Evolutionary conservation across 768 basidiomycete genomes (phyloP).

Genomic region (Gautieria morchelliformis): DNA sequence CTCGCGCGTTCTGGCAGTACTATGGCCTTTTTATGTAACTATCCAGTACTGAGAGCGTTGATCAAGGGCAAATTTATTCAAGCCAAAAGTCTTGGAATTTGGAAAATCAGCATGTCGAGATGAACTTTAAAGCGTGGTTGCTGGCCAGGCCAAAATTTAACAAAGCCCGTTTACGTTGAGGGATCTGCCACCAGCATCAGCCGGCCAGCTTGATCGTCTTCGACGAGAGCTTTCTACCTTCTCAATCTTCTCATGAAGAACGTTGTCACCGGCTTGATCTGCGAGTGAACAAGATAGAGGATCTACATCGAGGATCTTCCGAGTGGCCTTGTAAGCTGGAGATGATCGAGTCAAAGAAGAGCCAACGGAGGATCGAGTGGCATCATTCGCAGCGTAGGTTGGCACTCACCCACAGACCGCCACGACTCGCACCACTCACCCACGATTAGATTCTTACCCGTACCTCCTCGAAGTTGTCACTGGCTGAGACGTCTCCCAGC

Average conservation of each 20-base stretch:
- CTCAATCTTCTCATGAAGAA: slow-evolving; percentile 59
- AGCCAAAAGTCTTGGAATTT: slow-evolving; percentile 54
- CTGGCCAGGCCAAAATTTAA: slow-evolving; percentile 65
- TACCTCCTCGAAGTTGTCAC: too few species aligned
- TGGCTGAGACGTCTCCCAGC: too few species aligned
- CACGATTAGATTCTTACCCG: too few species aligned
- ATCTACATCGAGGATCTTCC: slow-evolving; percentile 58
- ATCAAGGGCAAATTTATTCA: slow-evolving; percentile 64
- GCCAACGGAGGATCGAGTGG: slow-evolving; percentile 54
- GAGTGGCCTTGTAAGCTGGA: slow-evolving; percentile 54
- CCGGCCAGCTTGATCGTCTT: slow-evolving; percentile 53
- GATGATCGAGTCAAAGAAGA: slow-evolving; percentile 52
- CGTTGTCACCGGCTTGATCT: slow-evolving; percentile 67
- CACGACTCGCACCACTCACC: too few species aligned
- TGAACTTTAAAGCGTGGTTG: slow-evolving; percentile 62
- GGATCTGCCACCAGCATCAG: too few species aligned
- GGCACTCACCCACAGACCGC: too few species aligned
- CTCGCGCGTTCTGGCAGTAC: too few species aligned
- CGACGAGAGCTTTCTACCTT: slow-evolving; percentile 49
- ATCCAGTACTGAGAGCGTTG: slow-evolving; percentile 57
- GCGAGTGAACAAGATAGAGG: slow-evolving; percentile 62
- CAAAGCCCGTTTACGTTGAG: slow-evolving; percentile 58
- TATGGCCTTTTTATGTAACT: too few species aligned
- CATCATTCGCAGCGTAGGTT: slow-evolving; percentile 59
- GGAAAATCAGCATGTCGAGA: slow-evolving; percentile 62